A percentile compares a stretch with the other conserved stretches of the same genome.
Evolutionary conservation across 23 red algal genomes (phyloP).

Genomic region (Chondrus crispus): DNA sequence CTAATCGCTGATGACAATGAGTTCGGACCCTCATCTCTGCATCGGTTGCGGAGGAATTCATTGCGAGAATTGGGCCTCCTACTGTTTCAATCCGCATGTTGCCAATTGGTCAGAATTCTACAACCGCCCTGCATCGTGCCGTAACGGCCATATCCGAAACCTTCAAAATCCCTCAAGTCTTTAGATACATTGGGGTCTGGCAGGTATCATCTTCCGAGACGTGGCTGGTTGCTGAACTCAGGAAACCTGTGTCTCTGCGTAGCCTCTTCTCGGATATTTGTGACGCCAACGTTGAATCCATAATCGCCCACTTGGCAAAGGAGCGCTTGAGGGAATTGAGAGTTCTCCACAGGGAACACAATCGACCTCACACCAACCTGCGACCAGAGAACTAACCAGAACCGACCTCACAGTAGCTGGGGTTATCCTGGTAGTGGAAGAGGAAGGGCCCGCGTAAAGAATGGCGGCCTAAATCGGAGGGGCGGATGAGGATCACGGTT

Average conservation of each 20-base stretch:
- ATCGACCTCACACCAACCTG: neutral
- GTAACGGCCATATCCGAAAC: neutral
- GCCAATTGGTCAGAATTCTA: neutral
- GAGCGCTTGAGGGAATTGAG: neutral
- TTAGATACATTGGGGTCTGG: conserved; percentile 39
- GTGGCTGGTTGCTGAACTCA: conserved; percentile 41
- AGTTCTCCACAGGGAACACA: neutral
- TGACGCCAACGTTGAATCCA: conserved; percentile 7
- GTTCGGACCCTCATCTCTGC: conserved; percentile 37
- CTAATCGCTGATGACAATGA: conserved; percentile 38
- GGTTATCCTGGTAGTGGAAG: too few relatives aligned
- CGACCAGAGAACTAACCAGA: neutral
- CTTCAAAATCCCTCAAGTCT: neutral
- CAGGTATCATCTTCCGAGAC: neutral
- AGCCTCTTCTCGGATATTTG: conserved; percentile 3
- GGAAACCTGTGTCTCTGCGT: neutral
- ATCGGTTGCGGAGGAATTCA: neutral
- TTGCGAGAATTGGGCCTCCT: neutral
- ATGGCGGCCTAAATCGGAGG: too few relatives aligned
- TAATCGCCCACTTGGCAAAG: conserved; percentile 4
- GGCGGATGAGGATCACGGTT: too few relatives aligned
- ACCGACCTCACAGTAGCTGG: too few relatives aligned
- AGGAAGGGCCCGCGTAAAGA: too few relatives aligned
- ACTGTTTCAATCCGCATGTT: conserved; percentile 41
- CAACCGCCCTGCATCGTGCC: neutral